Conservation (phyloP, 1,284 basidiomycete genomes). For the Filobasidium uniguttulatum region DNA sequence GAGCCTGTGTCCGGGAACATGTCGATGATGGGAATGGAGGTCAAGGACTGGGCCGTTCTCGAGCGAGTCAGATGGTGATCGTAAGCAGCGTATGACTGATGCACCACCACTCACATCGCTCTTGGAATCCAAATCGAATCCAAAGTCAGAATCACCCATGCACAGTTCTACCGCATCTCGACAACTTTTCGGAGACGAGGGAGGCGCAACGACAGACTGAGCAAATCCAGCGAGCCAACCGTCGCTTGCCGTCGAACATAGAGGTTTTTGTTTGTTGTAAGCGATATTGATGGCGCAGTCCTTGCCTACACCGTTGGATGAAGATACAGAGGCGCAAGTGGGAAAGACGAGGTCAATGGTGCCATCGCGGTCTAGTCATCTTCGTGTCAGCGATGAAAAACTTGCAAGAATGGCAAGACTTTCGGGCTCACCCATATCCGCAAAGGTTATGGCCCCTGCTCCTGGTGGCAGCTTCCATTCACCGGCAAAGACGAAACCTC, state of each 20-base stretch:
- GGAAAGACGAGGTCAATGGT: conserved; percentile 91
- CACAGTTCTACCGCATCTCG: conserved; percentile 49
- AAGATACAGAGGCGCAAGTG: conserved; percentile 59
- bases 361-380: conserved; percentile 67
- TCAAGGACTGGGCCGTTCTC: conserved; percentile 45
- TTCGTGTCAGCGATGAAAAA: not conserved
- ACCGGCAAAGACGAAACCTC: conserved; percentile 58
- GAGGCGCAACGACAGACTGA: conserved; percentile 18
- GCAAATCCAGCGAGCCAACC: conserved; percentile 8
- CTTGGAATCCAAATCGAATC: conserved; percentile 51
- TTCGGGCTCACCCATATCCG: conserved; percentile 67
- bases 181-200: conserved; percentile 40
- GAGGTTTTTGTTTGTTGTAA: conserved; percentile 78
- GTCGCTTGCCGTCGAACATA: conserved; percentile 45
- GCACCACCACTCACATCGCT: conserved; percentile 45
- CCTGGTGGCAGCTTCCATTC: conserved; percentile 60
- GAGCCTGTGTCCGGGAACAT: conserved; percentile 49
- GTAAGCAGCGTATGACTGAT: not conserved
- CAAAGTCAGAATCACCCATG: conserved; percentile 62
- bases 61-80: not conserved
- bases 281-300: conserved; percentile 79
- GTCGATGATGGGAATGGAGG: conserved; percentile 51
- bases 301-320: conserved; percentile 52
- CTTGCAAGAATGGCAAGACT: not conserved
- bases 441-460: conserved; percentile 69